These are phyloP conservation scores for Amanita fuliginea DNA, from an alignment of 768 basidiomycete genomes.

Conservation along the genomic window DNA sequence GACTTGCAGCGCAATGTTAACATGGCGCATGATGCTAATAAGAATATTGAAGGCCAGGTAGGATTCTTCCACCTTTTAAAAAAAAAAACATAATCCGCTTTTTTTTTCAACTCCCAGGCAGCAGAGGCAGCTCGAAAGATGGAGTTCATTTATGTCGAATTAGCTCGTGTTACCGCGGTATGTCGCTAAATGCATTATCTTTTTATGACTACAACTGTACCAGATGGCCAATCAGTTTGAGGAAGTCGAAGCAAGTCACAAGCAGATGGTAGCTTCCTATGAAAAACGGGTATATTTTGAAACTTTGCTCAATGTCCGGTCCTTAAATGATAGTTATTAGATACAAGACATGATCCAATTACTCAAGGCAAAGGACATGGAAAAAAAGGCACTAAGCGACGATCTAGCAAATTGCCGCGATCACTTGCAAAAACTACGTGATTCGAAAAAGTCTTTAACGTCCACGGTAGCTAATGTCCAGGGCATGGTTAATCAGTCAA, in stretches of 20 bases:
- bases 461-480: slow-evolving; percentile 19
- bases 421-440: slow-evolving; percentile 19
- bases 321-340: not conserved
- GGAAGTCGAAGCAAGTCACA: not conserved
- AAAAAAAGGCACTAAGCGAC: slow-evolving; percentile 13
- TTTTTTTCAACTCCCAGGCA: not conserved
- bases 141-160: not conserved
- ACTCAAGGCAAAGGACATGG: slow-evolving; percentile 11
- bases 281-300: not conserved
- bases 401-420: slow-evolving; percentile 14
- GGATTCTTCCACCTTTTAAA: not conserved
- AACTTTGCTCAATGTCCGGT: not conserved
- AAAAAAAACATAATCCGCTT: not conserved
- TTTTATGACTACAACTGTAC: not conserved
- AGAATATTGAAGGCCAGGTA: not conserved
- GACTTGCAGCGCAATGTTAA: not conserved
- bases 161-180: not conserved
- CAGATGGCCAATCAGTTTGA: not conserved
- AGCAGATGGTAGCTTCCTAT: not conserved
- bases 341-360: slow-evolving; percentile 9
- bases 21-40: not conserved
- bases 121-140: not conserved
- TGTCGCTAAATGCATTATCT: not conserved
- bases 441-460: slow-evolving; percentile 16
- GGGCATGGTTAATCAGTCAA: slow-evolving; percentile 13